Conservation (phyloP, 129 eudicot species). For the Artemisia tridentata region DNA sequence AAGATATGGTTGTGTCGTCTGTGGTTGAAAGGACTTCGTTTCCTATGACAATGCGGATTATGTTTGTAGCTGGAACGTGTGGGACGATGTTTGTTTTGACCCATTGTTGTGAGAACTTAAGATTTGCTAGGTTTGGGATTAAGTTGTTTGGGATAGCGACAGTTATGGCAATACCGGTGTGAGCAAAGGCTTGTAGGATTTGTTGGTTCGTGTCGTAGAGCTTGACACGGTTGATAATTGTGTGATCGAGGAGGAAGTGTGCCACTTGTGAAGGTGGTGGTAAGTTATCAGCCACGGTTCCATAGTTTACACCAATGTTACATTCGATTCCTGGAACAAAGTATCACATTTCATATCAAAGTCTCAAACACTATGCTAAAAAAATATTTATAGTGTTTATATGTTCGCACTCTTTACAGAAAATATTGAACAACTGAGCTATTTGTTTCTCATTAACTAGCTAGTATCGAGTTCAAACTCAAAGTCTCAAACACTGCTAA, state of each 20-base stretch:
- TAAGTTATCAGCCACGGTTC: slow-evolving; percentile 76
- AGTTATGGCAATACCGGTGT: slow-evolving; percentile 60
- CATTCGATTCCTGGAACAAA: slow-evolving; percentile 36
- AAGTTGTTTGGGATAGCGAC: slow-evolving; percentile 63
- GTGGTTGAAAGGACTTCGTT: slow-evolving; percentile 78
- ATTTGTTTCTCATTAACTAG: no score
- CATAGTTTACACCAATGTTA: slow-evolving; percentile 74
- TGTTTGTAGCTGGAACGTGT: slow-evolving; percentile 58
- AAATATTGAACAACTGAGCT: no score
- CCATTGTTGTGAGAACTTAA: slow-evolving; percentile 66
- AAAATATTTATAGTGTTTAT: no score
- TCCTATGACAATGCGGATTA: slow-evolving; percentile 72
- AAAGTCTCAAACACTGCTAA: no score
- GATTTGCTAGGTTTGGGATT: slow-evolving; percentile 56
- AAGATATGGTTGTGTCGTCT: slow-evolving; percentile 35
- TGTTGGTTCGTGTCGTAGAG: slow-evolving; percentile 61
- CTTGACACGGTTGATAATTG: slow-evolving; percentile 74
- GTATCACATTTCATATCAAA: neutral
- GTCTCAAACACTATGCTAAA: no score
- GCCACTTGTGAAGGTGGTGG: slow-evolving; percentile 80
- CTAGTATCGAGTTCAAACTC: no score
- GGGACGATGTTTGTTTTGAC: slow-evolving; percentile 54
- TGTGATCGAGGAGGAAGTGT: slow-evolving; percentile 58
- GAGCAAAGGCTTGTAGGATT: slow-evolving; percentile 67
- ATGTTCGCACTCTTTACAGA: no score